Evolutionary conservation across 179 eudicot species (phyloP), one percentile per base, ranked within the genome.

Genomic region (Gypsophila paniculata): DNA sequence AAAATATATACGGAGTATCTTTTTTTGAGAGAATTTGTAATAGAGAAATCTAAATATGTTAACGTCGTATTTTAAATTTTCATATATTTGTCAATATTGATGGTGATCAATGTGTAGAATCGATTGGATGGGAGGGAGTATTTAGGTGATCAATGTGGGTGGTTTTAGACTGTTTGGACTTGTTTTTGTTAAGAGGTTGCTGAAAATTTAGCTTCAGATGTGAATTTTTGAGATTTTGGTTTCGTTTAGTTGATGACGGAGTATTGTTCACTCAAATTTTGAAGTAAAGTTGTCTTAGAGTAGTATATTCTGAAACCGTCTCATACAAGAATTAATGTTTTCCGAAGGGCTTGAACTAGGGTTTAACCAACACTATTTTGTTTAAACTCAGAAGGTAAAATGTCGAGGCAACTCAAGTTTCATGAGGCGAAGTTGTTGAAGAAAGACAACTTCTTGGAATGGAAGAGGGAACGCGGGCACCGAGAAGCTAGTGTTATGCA

Each of bases 381-480:
- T 1, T 17, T 18, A 18, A 0, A 2, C n/a, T 22, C 62, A 29
- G 11, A 61, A 65, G 62, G 6, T 11, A 65, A 26, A 19, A 70
- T 67, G 80, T 88, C 87, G 91, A 90, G 98, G 84, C 72, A 87
- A 78, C 85, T 92, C 0, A 92, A 87, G 62, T 85, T 58, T 76
- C 94, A 90, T 52, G 98, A 92, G 86, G 76, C 82, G 73, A 92
- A 88, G 75, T 73, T 90, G 0, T 22, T 90, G 79, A 92, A 90
- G 85, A 88, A 88, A 69, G 71, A 79, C 0, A 72, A 92, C 71
- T 84, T 92, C 23, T 65, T 88, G 60, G 87, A 87, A 79, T 92
- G 96, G 96, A 90, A 90, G 78, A 88, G 96, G 82, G 98, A 92
- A 87, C 89, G 82, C 8, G 88, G 89, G 44, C 98, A 92, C 73